Base-by-base conservation (phyloP, 2,329 filamentous ascomycete species). In the Pseudogymnoascus sp. region DNA sequence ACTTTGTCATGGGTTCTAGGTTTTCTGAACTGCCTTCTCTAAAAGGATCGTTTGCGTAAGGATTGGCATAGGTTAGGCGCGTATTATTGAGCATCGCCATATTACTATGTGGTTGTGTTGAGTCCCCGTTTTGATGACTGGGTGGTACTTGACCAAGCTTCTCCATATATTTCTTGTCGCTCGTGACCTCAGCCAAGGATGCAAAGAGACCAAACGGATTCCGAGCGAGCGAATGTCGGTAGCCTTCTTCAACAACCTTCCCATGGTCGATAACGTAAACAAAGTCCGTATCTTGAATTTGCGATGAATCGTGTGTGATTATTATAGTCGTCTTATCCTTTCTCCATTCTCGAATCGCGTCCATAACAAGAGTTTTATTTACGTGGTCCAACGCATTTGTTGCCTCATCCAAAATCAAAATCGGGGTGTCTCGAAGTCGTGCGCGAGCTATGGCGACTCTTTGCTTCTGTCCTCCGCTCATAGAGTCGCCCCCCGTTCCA, bases 401-500 rank as follows among this genome's bases (percentile, higher is more conserved):
- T 0, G 90, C 85, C 72, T 97, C 95, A 68, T 97, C 93, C 2
- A 97, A 79, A 26, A 97, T 88, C 6, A 97, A 78, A 0, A 97
- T 82, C 0, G 90, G 85, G 0, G 92, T 85, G 70, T 97, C 84
- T 60, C 92, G 81, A 5, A 97, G 75, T 42, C 83, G 83, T 1
- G 92, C 90, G 67, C 93, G 82, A 1, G 93, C 92, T 35, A 97
- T 79, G 0, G 90, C 89, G 59, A 97, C 78, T 61, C 91, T 82
- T 73, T 97, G 93, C 64, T 82, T 87, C 75, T 97, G 91, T 0
- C 93, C 93, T 7, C 92, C 93, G 67, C 91, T 96, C 42, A 97
- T 77, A 2, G 83, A 81, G 35, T 83, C 83, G 0, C 89, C 90
- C n/a, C 85, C 85, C 0, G 80, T 74, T 0, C 90, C 91, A 6